Conservation (phyloP, 2,329 filamentous ascomycete species). For the Epichloe sibirici region DNA sequence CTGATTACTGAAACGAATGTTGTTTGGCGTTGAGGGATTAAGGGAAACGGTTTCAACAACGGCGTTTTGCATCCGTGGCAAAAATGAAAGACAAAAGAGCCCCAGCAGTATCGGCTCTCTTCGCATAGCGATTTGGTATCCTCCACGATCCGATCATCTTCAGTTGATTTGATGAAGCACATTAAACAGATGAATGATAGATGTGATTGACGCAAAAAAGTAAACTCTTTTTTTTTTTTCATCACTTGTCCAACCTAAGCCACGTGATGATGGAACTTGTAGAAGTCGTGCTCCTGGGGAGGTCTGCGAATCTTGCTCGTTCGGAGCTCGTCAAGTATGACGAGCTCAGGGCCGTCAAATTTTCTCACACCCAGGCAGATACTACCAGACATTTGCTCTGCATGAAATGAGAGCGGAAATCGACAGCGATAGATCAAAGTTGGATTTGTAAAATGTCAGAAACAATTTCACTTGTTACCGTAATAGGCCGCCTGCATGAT, state of each 20-base stretch:
- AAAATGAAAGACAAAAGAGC: slow-evolving; percentile 10
- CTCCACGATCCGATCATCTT: slow-evolving; percentile 25
- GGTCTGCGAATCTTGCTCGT: neutral
- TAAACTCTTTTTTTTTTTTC: neutral
- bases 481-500: slow-evolving; percentile 23
- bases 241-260: neutral
- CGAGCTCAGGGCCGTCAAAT: neutral
- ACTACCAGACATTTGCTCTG: neutral
- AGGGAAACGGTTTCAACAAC: slow-evolving; percentile 43
- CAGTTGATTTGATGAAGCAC: slow-evolving; percentile 1
- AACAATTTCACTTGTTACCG: slow-evolving; percentile 13
- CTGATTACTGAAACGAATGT: slow-evolving; percentile 11
- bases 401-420: neutral
- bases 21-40: slow-evolving; percentile 30
- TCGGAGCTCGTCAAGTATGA: neutral
- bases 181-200: slow-evolving; percentile 1
- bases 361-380: neutral
- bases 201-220: slow-evolving; percentile 1
- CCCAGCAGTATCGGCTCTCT: slow-evolving; percentile 15
- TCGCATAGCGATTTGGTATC: slow-evolving; percentile 26
- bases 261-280: neutral
- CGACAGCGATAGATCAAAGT: neutral
- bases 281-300: neutral
- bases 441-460: neutral
- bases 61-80: slow-evolving; percentile 28